Percentiles rank a stretch among this genome's conserved stretches.
These are phyloP conservation scores for Aspergillus versicolor DNA, from an alignment of 2,329 filamentous ascomycete genomes.

Conservation along the genomic window DNA sequence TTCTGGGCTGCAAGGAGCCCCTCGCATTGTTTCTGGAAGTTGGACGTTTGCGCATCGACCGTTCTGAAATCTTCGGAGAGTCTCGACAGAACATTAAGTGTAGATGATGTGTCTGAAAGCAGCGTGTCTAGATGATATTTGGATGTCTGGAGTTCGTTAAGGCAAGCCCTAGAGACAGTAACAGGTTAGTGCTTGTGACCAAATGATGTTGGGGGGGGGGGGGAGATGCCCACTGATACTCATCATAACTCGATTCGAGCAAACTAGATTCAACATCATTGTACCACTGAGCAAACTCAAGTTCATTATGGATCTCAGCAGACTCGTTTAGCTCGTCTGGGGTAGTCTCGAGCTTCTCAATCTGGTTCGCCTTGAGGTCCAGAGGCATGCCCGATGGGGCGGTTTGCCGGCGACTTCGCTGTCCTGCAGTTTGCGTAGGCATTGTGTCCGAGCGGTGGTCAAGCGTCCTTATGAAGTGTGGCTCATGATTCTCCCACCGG, in stretches of 20 bases:
- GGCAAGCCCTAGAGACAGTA: slow-evolving; percentile 60
- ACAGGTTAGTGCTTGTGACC: slow-evolving; percentile 7
- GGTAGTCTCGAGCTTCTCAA: slow-evolving; percentile 14
- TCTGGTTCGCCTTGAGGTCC: slow-evolving; percentile 26
- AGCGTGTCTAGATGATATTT: slow-evolving; percentile 79
- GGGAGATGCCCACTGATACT: slow-evolving; percentile 66
- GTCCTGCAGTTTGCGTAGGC: slow-evolving; percentile 30
- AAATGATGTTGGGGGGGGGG: background rate
- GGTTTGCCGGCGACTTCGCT: slow-evolving; percentile 38
- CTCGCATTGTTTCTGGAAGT: slow-evolving; percentile 90
- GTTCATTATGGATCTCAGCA: slow-evolving; percentile 54
- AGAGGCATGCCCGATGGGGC: slow-evolving; percentile 35
- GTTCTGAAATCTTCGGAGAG: slow-evolving; percentile 83
- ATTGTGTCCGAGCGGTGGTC: slow-evolving; percentile 18
- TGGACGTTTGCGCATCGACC: slow-evolving; percentile 87
- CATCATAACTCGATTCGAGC: slow-evolving; percentile 77
- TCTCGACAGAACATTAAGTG: slow-evolving; percentile 72
- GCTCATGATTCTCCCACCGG: background rate
- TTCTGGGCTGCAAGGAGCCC: slow-evolving; percentile 79
- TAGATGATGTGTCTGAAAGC: slow-evolving; percentile 71
- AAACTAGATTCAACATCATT: slow-evolving; percentile 63
- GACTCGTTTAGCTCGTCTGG: slow-evolving; percentile 17
- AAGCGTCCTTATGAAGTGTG: background rate
- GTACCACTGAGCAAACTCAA: slow-evolving; percentile 62
- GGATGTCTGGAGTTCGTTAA: slow-evolving; percentile 76